Evolutionary conservation across 306 rosid genomes (phyloP), one percentile per base, ranked within the genome.

Genomic region (Astragalus glycyphyllos): DNA sequence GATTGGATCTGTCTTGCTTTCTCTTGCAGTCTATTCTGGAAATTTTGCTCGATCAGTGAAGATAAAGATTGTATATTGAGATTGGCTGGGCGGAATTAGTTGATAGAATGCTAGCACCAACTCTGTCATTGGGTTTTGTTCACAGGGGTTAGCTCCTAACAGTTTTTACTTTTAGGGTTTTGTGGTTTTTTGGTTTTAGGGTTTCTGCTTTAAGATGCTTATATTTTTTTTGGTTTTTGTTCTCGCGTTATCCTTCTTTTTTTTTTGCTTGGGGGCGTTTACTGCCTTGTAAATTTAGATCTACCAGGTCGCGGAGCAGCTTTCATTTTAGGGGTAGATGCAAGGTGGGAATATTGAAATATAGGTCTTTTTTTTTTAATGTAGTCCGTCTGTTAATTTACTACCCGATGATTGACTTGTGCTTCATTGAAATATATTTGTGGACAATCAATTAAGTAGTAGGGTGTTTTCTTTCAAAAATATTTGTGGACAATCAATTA

Each of bases 271-370:
- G 85, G 77, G 89, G 81, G 42, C 58, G 72, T 85, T 90, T 85
- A 96, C 92, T 83, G 48, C 81, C 92, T 81, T 85, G 93, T 92
- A 92, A 85, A 84, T 88, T 89, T 79, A 65, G 88, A 45, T 75
- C 87, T 77, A 80, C 82, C 67, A 77, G 59, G 77, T 81, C 62
- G 88, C 75, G 58, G 86, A 80, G 88, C 79, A 74, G 75, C 75
- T 75, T 79, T 60, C 84, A 20, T 75, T 72, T 83, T 86, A 70
- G 87, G 80, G 91, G 86, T 85, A 84, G 93, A 81, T 82, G 86
- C 92, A 87, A 84, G 96, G 83, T 86, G 88, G 96, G 86, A 80
- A 84, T 86, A 84, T 75, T 84, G 84, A 87, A 87, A 82, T 88
- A 88, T 85, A 88, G 81, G 42, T 50, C 51, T 74, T 72, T 26